Evolutionary conservation across 208 protist species (phyloP).

Genomic region (Acanthamoeba healyi): DNA sequence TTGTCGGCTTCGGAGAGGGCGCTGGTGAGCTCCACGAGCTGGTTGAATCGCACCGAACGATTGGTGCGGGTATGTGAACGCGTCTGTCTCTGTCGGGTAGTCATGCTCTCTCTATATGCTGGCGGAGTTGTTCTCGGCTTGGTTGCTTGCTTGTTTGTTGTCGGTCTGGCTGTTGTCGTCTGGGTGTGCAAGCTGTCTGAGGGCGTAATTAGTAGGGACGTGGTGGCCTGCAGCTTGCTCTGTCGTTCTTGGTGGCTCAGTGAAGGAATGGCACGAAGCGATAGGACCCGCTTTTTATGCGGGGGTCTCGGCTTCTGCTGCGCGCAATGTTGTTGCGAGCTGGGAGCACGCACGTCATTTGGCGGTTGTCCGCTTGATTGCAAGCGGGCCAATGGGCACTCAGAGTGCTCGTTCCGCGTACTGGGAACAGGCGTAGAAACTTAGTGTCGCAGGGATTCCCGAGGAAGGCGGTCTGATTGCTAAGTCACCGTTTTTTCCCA

Average conservation of each 20-base stretch:
- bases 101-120: not conserved
- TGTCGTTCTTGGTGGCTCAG: not conserved
- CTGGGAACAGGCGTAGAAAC: conserved; percentile 1
- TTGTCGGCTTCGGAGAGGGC: conserved; percentile 54
- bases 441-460: conserved; percentile 9
- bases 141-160: not conserved
- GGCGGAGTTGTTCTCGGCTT: not conserved
- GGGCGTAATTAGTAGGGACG: not conserved
- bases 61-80: conserved; percentile 48
- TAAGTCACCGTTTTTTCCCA: conserved; percentile 57
- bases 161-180: not conserved
- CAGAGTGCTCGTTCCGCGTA: not conserved
- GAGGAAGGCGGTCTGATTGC: conserved; percentile 46
- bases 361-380: not conserved
- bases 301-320: not conserved
- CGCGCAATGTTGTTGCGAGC: not conserved
- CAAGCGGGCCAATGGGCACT: conserved; percentile 15
- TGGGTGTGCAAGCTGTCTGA: not conserved
- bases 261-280: not conserved
- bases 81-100: not conserved
- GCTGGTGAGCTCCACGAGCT: conserved; percentile 34
- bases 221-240: not conserved
- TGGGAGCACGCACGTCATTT: not conserved
- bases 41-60: conserved; percentile 37
- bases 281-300: not conserved